A percentile compares a stretch with the other conserved stretches of the same genome.
Evolutionary conservation across 768 basidiomycete species (phyloP).

Genomic region (Auricularia sp.): DNA sequence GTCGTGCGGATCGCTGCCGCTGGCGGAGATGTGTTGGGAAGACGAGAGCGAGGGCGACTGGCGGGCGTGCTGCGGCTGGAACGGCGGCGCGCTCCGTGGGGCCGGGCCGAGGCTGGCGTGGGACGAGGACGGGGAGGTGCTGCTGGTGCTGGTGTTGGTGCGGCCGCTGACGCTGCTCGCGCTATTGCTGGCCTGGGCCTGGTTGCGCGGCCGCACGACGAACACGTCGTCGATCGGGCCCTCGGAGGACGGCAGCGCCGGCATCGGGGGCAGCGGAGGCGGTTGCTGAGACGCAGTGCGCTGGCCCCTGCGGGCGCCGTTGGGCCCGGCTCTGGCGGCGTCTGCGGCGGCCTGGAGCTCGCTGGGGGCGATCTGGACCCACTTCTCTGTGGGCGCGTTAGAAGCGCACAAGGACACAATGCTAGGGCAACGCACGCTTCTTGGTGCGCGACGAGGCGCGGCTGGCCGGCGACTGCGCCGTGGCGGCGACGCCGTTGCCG

Average conservation of each 20-base stretch:
- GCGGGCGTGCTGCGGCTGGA: slow-evolving; percentile 6
- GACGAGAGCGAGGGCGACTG: background rate
- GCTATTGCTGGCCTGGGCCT: background rate
- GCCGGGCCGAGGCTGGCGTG: slow-evolving; percentile 1
- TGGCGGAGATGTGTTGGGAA: background rate
- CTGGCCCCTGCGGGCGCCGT: slow-evolving; percentile 9
- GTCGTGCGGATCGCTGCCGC: background rate
- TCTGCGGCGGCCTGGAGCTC: slow-evolving; percentile 49
- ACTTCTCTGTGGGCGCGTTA: slow-evolving; percentile 25
- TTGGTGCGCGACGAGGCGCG: slow-evolving; percentile 2
- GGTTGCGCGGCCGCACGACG: background rate
- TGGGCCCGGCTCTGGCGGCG: slow-evolving; percentile 14
- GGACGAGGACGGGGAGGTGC: slow-evolving; percentile 34
- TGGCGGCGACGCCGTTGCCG: background rate
- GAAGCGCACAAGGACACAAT: slow-evolving; percentile 32
- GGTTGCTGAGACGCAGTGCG: slow-evolving; percentile 11
- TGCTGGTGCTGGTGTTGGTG: slow-evolving; percentile 36
- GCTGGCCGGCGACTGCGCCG: background rate
- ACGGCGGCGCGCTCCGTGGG: slow-evolving; percentile 11
- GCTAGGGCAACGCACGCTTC: slow-evolving; percentile 4
- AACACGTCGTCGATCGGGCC: slow-evolving; percentile 1
- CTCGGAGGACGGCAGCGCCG: slow-evolving; percentile 11
- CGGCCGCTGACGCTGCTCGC: slow-evolving; percentile 20
- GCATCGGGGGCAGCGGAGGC: slow-evolving; percentile 17
- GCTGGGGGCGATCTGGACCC: slow-evolving; percentile 47